These are phyloP conservation scores for Tubosaeta sp. DNA, from an alignment of 768 basidiomycete species.

Conservation along the genomic window DNA sequence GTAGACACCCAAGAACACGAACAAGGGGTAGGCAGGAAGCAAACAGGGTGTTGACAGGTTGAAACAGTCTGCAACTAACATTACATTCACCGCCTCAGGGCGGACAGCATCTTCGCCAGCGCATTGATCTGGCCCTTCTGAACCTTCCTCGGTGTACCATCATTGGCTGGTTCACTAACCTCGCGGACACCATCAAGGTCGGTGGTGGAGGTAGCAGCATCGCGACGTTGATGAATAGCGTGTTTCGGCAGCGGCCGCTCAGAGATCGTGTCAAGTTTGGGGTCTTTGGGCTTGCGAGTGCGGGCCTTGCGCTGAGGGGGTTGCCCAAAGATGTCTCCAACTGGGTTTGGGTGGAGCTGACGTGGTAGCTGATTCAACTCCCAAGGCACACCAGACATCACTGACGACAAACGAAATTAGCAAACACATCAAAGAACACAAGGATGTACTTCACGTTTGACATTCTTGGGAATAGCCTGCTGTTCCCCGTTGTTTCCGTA, in stretches of 20 bases:
- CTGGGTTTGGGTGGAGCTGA: conserved; percentile 55
- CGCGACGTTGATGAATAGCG: conserved; percentile 45
- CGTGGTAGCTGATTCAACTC: conserved; percentile 67
- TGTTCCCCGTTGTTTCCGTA: conserved; percentile 20
- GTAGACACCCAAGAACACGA: conserved; percentile 4
- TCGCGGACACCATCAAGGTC: conserved; percentile 48
- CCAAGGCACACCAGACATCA: conserved; percentile 76
- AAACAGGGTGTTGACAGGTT: background rate
- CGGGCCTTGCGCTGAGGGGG: conserved; percentile 60
- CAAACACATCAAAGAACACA: background rate
- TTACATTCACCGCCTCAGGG: conserved; percentile 56
- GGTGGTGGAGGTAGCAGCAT: conserved; percentile 73
- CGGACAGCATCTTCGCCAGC: conserved; percentile 88
- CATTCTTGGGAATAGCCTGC: conserved; percentile 53
- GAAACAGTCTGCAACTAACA: conserved; percentile 22
- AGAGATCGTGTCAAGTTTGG: conserved; percentile 67
- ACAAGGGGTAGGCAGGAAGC: background rate
- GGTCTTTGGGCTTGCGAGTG: conserved; percentile 63
- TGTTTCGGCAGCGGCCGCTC: conserved; percentile 57
- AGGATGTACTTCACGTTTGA: conserved; percentile 65
- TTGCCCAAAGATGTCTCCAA: conserved; percentile 56
- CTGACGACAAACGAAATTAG: conserved; percentile 34
- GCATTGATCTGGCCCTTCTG: conserved; percentile 88
- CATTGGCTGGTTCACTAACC: conserved; percentile 20
- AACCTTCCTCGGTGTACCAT: conserved; percentile 64